Percentiles rank a stretch among this genome's conserved stretches.
Conservation (phyloP, 129 eudicot species). For the Glebionis coronaria region DNA sequence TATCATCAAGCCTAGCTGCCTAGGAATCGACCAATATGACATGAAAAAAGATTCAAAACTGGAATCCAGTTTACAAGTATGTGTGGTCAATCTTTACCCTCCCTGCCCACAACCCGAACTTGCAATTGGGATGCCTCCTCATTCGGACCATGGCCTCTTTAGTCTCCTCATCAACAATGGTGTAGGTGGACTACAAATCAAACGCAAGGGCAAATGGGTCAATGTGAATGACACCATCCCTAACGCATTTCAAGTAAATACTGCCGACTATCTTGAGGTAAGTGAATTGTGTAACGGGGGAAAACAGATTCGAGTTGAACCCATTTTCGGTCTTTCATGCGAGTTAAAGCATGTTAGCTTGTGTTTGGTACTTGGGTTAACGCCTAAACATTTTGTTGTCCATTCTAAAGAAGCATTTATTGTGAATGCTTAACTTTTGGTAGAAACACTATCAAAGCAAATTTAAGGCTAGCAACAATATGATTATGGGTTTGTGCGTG, state of each 20-base stretch:
- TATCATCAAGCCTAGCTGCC: constrained; percentile 44
- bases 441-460: too few species aligned
- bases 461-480: too few species aligned
- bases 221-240: constrained; percentile 42
- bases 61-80: constrained; percentile 41
- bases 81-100: constrained; percentile 43
- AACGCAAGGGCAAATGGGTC: constrained; percentile 52
- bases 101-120: constrained; percentile 60
- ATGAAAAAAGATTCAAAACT: constrained; percentile 32
- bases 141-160: constrained; percentile 60
- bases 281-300: too few species aligned
- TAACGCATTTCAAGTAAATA: constrained; percentile 51
- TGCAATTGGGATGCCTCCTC: constrained; percentile 63
- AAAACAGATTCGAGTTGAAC: neutral
- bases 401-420: too few species aligned
- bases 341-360: too few species aligned
- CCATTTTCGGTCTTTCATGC: neutral
- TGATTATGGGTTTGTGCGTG: too few species aligned
- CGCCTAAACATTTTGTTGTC: too few species aligned
- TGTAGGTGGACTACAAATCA: constrained; percentile 46
- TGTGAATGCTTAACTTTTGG: too few species aligned
- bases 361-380: too few species aligned
- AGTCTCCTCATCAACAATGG: constrained; percentile 48
- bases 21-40: constrained; percentile 44
- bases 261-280: constrained; percentile 66